phyloP scores from a whole-genome alignment of 176 grass and related monocot species.

The Tuctoria greenei region DNA sequence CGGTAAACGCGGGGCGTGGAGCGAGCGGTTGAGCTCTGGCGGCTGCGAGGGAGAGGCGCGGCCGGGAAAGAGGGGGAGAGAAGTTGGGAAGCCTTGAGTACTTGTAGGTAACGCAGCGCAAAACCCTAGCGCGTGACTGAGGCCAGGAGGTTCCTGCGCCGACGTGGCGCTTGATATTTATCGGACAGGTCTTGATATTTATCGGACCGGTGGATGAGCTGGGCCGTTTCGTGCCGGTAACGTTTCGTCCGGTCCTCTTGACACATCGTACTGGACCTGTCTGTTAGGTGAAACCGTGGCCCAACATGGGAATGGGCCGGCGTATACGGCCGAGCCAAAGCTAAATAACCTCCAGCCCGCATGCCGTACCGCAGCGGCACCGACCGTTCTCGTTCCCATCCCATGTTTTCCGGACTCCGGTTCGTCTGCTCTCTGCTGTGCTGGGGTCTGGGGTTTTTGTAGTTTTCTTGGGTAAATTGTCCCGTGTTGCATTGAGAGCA shows the following conservation, averaged over 20 bases:
- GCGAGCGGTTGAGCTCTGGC: neutral
- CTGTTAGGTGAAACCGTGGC: neutral
- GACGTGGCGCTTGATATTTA: constrained; percentile 34
- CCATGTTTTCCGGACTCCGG: too few species aligned
- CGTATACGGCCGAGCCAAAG: neutral
- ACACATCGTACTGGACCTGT: too few species aligned
- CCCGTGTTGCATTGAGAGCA: too few species aligned
- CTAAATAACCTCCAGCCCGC: too few species aligned
- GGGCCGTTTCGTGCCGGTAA: constrained; percentile 3
- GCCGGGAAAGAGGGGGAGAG: constrained; percentile 28
- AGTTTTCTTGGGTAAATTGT: too few species aligned
- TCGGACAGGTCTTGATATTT: constrained; percentile 3
- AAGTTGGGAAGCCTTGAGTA: neutral
- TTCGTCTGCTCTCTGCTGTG: too few species aligned
- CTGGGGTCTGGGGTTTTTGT: too few species aligned
- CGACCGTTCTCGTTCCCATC: too few species aligned
- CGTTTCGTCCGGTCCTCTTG: constrained; percentile 1
- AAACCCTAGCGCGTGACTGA: constrained; percentile 55
- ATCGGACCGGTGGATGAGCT: neutral
- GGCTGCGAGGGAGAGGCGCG: constrained; percentile 38
- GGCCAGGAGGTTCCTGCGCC: neutral
- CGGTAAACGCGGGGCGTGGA: neutral
- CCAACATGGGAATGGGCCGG: neutral
- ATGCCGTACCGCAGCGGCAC: too few species aligned
- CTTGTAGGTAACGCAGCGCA: constrained; percentile 36